Evolutionary conservation across 352 stramenopile species (phyloP), one percentile per base, ranked within the genome.

Genomic region (Chrysophaeum taylorii): DNA sequence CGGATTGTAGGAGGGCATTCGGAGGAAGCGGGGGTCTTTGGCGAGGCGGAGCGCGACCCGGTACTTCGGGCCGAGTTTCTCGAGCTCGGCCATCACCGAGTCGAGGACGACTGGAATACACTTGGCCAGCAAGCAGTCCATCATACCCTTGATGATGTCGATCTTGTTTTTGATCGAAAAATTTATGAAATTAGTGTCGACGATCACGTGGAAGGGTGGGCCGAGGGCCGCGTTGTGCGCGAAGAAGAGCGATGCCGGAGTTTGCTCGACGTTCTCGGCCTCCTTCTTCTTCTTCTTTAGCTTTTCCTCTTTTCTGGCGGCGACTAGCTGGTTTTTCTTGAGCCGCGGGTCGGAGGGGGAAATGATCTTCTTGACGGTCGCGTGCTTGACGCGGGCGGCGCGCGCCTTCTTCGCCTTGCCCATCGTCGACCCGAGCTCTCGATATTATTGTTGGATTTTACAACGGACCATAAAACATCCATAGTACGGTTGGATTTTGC

Each of bases 101-200:
- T 99, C 93, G 2, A 95, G 98, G 61, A 99, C 96, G 78, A 94
- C 98, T 4, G 95, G 85, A 68, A 87, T 89, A 85, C 93, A 97
- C 81, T 99, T 99, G 70, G 96, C 96, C 29, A 99, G 86, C 60
- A 99, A 85, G 79, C 96, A 99, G 84, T 99, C 95, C 95, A 99
- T 99, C 94, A 99, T 98, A 50, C 90, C 87, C 54, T 95, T 95
- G 25, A 98, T 88, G 42, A 99, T 89, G 77, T 99, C 96, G 69
- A 99, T 87, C 76, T 94, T 94, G 85, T 98, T 97, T 72, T 96
- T 96, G 82, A 99, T 99, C 41, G 90, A 97, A 73, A 99, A 99
- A 79, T 99, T 99, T 81, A 99, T 98, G 86, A 99, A 99, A 81
- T 99, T 99, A 27, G 96, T 99, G 88, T 99, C 96, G 54, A 99